Conservation (phyloP, 441 rosid species). For the Euphorbia corollata region DNA sequence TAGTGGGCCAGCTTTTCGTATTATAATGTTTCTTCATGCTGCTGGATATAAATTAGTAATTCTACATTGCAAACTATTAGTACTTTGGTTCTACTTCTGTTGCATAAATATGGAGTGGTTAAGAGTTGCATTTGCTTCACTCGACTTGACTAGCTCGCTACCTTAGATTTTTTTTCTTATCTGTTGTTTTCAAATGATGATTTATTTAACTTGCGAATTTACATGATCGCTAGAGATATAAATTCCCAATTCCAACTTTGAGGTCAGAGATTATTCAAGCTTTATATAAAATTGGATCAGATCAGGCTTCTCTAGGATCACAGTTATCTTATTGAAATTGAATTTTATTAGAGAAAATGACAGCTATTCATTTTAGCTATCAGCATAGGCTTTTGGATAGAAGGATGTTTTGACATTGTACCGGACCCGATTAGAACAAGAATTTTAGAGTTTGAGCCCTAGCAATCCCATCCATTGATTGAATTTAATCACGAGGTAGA, state of each 20-base stretch:
- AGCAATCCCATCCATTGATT: not conserved
- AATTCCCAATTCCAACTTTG: too few species aligned
- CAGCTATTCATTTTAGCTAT: not conserved
- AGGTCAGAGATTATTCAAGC: too few species aligned
- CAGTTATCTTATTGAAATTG: not conserved
- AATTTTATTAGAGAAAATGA: too few species aligned
- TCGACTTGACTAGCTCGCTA: not conserved
- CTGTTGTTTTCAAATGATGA: not conserved
- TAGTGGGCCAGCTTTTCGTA: not conserved
- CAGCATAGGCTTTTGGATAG: not conserved
- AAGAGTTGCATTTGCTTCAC: not conserved
- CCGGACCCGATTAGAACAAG: not conserved
- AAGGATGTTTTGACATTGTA: not conserved
- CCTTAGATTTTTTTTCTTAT: too few species aligned
- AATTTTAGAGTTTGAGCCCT: not conserved
- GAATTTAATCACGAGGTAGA: not conserved
- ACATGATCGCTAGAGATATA: too few species aligned
- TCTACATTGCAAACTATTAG: not conserved
- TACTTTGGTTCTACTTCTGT: not conserved
- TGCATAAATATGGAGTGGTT: not conserved
- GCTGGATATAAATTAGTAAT: not conserved
- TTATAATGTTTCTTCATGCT: not conserved
- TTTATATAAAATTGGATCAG: too few species aligned
- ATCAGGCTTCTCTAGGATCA: too few species aligned
- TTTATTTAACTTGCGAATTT: not conserved